Percentiles rank a stretch among this genome's conserved stretches.
Conservation (phyloP, 495 filamentous ascomycete species). For the Daldinia caldariorum region DNA sequence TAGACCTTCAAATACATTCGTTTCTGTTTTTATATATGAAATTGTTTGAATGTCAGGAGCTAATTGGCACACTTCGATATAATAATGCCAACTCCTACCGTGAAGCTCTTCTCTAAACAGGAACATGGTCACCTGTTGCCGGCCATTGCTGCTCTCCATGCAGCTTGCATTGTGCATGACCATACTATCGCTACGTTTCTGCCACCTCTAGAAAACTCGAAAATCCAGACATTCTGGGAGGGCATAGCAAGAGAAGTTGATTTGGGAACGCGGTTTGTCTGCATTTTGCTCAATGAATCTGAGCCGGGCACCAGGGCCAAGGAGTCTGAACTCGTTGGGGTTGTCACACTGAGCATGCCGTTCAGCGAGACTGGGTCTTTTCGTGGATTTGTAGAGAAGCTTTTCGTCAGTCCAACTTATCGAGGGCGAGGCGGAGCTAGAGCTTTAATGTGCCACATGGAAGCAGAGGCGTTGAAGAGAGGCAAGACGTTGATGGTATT, state of each 20-base stretch:
- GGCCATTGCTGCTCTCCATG: slow-evolving; percentile 5
- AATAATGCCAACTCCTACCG: slow-evolving; percentile 12
- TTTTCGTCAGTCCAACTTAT: slow-evolving; percentile 49
- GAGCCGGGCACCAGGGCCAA: neutral
- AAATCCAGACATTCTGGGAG: slow-evolving; percentile 6
- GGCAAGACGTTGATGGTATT: slow-evolving; percentile 53
- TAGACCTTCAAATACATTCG: neutral
- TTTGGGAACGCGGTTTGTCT: slow-evolving; percentile 10
- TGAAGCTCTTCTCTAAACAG: slow-evolving; percentile 5
- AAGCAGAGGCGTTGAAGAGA: slow-evolving; percentile 49
- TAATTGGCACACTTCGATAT: slow-evolving; percentile 3
- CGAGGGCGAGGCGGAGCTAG: slow-evolving; percentile 48
- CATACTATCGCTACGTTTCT: slow-evolving; percentile 6
- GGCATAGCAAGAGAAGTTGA: neutral
- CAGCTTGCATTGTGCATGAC: slow-evolving; percentile 10
- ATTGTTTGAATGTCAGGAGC: neutral
- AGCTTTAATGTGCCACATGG: slow-evolving; percentile 48
- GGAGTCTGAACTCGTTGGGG: slow-evolving; percentile 28
- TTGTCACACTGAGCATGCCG: slow-evolving; percentile 52
- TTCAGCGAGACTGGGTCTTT: slow-evolving; percentile 51
- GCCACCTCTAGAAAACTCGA: slow-evolving; percentile 3
- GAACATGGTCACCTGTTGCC: slow-evolving; percentile 14
- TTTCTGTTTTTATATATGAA: neutral
- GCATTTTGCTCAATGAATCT: slow-evolving; percentile 12
- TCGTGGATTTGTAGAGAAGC: slow-evolving; percentile 51